Evolutionary conservation across 768 basidiomycete species (phyloP).

Genomic region (Lanmaoa pseudosensibilis): DNA sequence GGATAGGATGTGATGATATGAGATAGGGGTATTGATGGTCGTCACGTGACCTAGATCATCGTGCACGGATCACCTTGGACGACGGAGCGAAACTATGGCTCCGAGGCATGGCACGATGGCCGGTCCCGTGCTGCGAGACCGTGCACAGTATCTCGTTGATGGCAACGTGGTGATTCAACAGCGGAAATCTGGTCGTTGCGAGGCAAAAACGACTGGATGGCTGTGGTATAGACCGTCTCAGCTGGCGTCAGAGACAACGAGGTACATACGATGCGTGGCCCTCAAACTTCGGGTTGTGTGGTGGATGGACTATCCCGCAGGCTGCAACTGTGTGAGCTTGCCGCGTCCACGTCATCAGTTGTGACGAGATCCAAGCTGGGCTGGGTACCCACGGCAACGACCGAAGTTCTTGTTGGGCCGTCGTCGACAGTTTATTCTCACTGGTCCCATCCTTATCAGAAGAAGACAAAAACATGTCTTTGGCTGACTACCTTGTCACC

Average conservation of each 20-base stretch:
- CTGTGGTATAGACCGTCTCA: not conserved
- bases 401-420: not conserved
- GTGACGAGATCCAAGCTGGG: not conserved
- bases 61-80: not conserved
- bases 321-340: not conserved
- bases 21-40: not conserved
- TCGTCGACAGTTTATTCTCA: not conserved
- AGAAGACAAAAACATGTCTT: conserved; percentile 33
- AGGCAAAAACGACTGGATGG: not conserved
- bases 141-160: not conserved
- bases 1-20: too few relatives aligned
- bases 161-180: not conserved
- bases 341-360: not conserved
- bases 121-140: not conserved
- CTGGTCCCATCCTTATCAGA: not conserved
- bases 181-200: not conserved
- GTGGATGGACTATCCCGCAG: not conserved
- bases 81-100: not conserved
- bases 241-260: not conserved
- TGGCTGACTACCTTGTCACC: conserved; percentile 64
- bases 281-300: not conserved
- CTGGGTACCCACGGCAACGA: conserved; percentile 7
- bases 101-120: not conserved
- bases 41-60: conserved; percentile 4
- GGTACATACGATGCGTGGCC: not conserved